phyloP scores from a whole-genome alignment of 78 protist genomes.

The Dictyostelium firmibasis region DNA sequence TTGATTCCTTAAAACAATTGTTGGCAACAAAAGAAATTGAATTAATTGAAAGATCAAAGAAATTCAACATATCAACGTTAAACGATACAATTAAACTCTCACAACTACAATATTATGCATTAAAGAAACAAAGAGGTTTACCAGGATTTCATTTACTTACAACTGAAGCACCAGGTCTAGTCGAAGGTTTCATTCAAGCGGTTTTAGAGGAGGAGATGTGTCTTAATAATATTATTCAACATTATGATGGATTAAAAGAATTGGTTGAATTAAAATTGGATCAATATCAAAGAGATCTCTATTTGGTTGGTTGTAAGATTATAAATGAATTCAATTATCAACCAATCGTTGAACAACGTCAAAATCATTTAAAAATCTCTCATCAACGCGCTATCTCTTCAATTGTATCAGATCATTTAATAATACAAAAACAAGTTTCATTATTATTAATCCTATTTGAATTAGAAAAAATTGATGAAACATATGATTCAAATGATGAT shows the following conservation, averaged over 20 bases:
- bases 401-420: conserved; percentile 21
- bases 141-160: conserved; percentile 80
- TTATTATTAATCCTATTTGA: conserved; percentile 7
- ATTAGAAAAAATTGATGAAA: not conserved
- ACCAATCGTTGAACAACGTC: conserved; percentile 64
- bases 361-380: not conserved
- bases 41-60: not conserved
- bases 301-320: conserved; percentile 26
- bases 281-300: not conserved
- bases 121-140: conserved; percentile 15
- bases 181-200: conserved; percentile 77
- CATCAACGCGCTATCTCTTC: not conserved
- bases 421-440: conserved; percentile 55
- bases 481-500: too few species aligned
- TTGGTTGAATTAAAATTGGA: not conserved
- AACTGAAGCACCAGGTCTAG: conserved; percentile 81
- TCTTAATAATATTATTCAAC: conserved; percentile 26
- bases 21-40: not conserved
- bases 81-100: not conserved
- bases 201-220: conserved; percentile 79
- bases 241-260: not conserved
- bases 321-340: conserved; percentile 56
- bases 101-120: not conserved
- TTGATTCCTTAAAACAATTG: conserved; percentile 7
- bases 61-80: not conserved